Evolutionary conservation across 257 asterid species (phyloP).

Genomic region (Orobanche coerulescens): DNA sequence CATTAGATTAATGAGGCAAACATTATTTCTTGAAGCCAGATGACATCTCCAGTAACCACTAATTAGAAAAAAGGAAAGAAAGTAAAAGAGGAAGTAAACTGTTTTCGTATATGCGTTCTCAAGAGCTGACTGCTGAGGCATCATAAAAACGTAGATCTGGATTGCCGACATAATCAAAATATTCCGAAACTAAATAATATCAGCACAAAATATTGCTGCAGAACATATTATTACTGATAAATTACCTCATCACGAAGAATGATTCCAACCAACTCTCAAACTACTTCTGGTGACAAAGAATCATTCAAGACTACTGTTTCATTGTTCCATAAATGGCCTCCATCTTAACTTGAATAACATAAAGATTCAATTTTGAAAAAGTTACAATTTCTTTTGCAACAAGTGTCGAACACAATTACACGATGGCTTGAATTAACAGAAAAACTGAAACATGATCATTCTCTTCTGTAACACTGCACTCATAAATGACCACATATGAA

Average conservation of each 20-base stretch:
- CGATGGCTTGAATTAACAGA: conserved; percentile 2
- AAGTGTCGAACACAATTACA: background rate
- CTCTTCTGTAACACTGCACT: conserved; percentile 10
- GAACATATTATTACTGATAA: background rate
- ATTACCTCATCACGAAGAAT: background rate
- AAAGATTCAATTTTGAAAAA: background rate
- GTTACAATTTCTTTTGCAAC: too few species aligned
- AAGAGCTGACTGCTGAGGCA: too few species aligned
- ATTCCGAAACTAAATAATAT: background rate
- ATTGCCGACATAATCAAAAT: background rate
- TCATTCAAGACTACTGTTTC: background rate
- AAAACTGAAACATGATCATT: background rate
- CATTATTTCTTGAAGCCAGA: too few species aligned
- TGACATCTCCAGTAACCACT: too few species aligned
- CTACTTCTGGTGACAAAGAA: background rate
- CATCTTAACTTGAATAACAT: background rate
- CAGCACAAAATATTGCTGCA: background rate
- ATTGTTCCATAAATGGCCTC: background rate
- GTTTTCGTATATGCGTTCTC: too few species aligned
- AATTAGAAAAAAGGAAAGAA: too few species aligned
- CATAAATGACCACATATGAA: conserved; percentile 5
- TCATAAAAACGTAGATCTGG: background rate
- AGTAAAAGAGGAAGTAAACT: too few species aligned
- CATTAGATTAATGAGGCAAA: background rate
- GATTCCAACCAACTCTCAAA: background rate